A percentile compares a stretch with the other conserved stretches of the same genome.
Conservation (phyloP, 805 yeast genomes). For the Sporopachydermia quercuum region DNA sequence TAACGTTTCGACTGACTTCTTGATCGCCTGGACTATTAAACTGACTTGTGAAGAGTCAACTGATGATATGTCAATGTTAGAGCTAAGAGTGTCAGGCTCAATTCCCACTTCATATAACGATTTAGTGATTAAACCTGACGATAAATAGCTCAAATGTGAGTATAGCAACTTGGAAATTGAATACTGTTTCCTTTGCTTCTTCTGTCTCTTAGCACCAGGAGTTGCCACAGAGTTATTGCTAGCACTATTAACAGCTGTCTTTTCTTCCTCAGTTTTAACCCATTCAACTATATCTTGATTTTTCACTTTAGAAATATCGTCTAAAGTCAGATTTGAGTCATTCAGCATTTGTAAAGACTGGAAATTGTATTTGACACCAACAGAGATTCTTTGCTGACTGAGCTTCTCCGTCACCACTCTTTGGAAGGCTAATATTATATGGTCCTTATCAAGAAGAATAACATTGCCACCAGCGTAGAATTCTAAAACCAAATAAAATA, state of each 20-base stretch:
- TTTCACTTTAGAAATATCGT: conserved; percentile 10
- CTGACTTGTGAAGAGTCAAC: conserved; percentile 7
- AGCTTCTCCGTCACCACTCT: conserved; percentile 67
- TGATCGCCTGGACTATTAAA: conserved; percentile 22
- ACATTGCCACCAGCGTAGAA: conserved; percentile 94
- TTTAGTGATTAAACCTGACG: conserved; percentile 64
- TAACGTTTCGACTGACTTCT: conserved; percentile 31
- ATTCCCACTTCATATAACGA: conserved; percentile 32
- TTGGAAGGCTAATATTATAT: conserved; percentile 56
- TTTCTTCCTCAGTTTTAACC: conserved; percentile 23
- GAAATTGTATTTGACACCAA: conserved; percentile 51
- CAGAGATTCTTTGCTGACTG: conserved; percentile 49
- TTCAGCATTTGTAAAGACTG: background rate
- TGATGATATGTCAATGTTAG: conserved; percentile 20
- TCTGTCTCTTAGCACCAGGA: conserved; percentile 5
- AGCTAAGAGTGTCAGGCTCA: no score
- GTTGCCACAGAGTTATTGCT: conserved; percentile 3
- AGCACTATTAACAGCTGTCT: conserved; percentile 6
- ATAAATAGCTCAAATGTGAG: conserved; percentile 53
- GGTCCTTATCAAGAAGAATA: conserved; percentile 53
- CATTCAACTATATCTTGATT: conserved; percentile 23
- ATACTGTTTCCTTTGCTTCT: conserved; percentile 22
- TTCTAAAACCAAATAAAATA: conserved; percentile 65
- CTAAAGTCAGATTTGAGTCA: background rate
- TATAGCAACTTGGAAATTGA: conserved; percentile 57